Percentiles rank a stretch among this genome's conserved stretches.
phyloP scores from a whole-genome alignment of 2,329 filamentous ascomycete species.

The Monosporascus sp. region DNA sequence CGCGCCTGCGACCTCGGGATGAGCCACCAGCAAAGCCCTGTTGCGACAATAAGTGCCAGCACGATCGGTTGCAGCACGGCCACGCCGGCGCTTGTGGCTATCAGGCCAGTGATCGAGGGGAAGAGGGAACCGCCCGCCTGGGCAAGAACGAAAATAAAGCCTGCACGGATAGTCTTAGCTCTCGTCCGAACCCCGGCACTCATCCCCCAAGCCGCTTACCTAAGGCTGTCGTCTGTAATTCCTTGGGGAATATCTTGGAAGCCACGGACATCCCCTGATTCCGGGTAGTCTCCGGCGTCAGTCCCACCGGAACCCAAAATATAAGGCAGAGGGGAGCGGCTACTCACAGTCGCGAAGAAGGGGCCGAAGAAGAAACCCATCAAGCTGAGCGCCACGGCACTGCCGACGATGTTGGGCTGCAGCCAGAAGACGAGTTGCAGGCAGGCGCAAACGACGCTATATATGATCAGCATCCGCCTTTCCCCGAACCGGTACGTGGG shows the following conservation, averaged over 20 bases:
- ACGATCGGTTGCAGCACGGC: conserved; percentile 43
- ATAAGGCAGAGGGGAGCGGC: neutral
- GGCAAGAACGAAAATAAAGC: conserved; percentile 46
- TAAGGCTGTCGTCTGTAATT: conserved; percentile 42
- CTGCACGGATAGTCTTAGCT: conserved; percentile 7
- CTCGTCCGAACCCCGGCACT: conserved; percentile 1
- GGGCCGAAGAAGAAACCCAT: conserved; percentile 51
- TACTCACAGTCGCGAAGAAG: conserved; percentile 46
- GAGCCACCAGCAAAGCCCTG: conserved; percentile 36
- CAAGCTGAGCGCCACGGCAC: conserved; percentile 43
- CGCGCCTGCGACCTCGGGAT: conserved; percentile 26
- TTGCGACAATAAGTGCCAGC: conserved; percentile 37
- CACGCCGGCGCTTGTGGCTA: conserved; percentile 39
- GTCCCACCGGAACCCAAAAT: neutral
- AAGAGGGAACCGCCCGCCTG: conserved; percentile 48
- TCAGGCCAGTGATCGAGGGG: conserved; percentile 44
- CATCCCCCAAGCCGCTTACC: conserved; percentile 22
- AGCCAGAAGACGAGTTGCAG: conserved; percentile 59
- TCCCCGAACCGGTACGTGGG: conserved; percentile 56
- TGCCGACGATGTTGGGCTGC: conserved; percentile 56
- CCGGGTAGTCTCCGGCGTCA: neutral
- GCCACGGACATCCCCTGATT: conserved; percentile 46
- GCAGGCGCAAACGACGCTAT: conserved; percentile 44
- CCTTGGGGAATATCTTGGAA: conserved; percentile 41
- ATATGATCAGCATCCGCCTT: conserved; percentile 51